Conservation (phyloP, 2,329 filamentous ascomycete species). For the Dothistroma pini region DNA sequence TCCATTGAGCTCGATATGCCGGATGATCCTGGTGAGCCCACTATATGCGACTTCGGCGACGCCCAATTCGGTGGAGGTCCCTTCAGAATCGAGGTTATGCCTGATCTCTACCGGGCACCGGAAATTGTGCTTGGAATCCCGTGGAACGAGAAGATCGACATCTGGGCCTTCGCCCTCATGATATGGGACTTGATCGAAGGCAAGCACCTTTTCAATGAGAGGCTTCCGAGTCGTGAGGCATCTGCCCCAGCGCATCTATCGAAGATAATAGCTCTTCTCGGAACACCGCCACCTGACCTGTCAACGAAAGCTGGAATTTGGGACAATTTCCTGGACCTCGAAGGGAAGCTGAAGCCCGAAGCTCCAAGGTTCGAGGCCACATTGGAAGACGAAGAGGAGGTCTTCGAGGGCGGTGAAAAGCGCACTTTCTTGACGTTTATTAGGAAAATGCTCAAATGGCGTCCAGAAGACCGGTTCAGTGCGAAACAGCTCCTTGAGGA, state of each 20-base stretch:
- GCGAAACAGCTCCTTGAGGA: conserved; percentile 39
- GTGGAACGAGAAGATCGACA: conserved; percentile 37
- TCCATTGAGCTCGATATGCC: neutral
- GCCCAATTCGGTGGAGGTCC: conserved; percentile 31
- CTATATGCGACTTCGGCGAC: conserved; percentile 36
- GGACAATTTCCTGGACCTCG: conserved; percentile 12
- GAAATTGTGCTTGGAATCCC: conserved; percentile 35
- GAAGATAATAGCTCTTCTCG: conserved; percentile 21
- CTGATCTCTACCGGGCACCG: conserved; percentile 35
- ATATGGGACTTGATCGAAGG: neutral
- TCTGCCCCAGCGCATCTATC: conserved; percentile 10
- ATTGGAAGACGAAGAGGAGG: conserved; percentile 5
- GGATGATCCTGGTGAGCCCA: conserved; percentile 17
- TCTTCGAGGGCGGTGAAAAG: conserved; percentile 30
- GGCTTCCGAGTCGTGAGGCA: neutral
- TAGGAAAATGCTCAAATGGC: conserved; percentile 39
- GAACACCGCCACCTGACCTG: conserved; percentile 16
- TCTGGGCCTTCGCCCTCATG: conserved; percentile 33
- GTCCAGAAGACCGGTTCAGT: conserved; percentile 38
- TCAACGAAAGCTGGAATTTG: neutral
- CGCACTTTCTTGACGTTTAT: conserved; percentile 37
- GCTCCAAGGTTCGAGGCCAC: conserved; percentile 6
- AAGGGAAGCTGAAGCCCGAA: conserved; percentile 6
- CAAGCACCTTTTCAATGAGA: conserved; percentile 21
- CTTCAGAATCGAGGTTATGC: conserved; percentile 31